phyloP scores from a whole-genome alignment of 306 rosid species.

The Boehmeria nivea region DNA sequence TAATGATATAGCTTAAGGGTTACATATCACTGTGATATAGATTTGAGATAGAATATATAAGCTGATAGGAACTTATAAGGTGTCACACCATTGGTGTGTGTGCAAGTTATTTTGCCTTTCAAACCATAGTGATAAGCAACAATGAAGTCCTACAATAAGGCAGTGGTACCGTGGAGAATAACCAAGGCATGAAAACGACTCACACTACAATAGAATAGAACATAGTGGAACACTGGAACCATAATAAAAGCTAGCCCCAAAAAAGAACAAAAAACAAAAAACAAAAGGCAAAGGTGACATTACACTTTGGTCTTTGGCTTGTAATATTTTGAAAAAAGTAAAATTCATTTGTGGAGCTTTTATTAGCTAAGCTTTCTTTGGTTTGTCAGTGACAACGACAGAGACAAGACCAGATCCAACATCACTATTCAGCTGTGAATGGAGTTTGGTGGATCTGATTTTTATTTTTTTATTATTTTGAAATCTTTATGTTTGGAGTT shows the following conservation, averaged over 20 bases:
- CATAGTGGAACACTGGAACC: neutral
- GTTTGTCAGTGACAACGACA: neutral
- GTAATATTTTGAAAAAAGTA: neutral
- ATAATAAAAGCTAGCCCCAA: neutral
- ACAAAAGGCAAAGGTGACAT: neutral
- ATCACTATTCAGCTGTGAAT: no score
- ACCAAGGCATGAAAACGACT: neutral
- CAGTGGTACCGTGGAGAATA: neutral
- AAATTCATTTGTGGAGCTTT: neutral
- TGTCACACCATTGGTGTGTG: no score
- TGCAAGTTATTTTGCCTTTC: no score
- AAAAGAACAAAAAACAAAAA: neutral
- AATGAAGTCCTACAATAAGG: no score
- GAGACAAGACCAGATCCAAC: neutral
- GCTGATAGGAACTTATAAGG: no score
- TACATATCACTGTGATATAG: no score
- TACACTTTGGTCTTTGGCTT: constrained; percentile 6
- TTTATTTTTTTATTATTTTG: neutral
- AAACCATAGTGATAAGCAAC: no score
- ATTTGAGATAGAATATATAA: no score
- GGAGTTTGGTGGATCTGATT: neutral
- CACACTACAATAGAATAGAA: no score
- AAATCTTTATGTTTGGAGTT: no score
- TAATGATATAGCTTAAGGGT: no score
- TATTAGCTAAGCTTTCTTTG: neutral